Base-by-base conservation (phyloP, 306 rosid species). In the Lupinus albus region DNA sequence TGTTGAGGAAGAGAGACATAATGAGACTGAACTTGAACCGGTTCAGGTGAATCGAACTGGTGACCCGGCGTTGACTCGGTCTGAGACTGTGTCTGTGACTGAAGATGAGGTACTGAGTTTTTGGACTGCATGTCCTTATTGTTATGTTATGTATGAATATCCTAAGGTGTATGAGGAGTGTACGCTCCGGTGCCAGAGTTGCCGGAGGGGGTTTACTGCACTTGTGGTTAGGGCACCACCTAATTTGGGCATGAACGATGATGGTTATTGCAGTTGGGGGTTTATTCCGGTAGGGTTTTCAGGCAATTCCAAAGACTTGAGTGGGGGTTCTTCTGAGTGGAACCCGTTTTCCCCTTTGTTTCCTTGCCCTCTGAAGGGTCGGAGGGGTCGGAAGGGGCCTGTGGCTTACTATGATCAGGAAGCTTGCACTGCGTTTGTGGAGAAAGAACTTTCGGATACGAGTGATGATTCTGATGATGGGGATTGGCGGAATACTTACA, bases 71-170 rank as follows among this genome's bases (percentile, higher is more conserved):
- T 55, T 70, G 25, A n/a, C 42, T 4, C 38, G 8, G 38, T 4
- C 8, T 33, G 38, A 5, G 38, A 33, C 38, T 33, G 33, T 1
- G 33, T 2, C 33, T 28, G 38, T 4, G 38, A 49, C 60, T 7
- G 83, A 25, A 4, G 30, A 25, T 25, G 30, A 63, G 3, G 70
- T 13, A 48, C 3, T 4, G 52, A 86, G 70, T 68, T 93, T 93
- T 83, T 93, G 98, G 98, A 93, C 98, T 1, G 94, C 97, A 1
- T 93, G 98, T 42, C 98, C 98, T 4, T 93, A 89, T 76, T 93
- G 98, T 69, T 93, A 78, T 11, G 75, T 74, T 0, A 84, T 89
- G 61, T 93, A 66, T 12, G 98, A 93, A 83, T 93, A 89, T 38
- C 95, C 87, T 0, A 71, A 78, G 77, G 73, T 21, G 47, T 93